Evolutionary conservation across 495 filamentous ascomycete genomes (phyloP), one percentile per base, ranked within the genome.

Genomic region (Ramalina intermedia): DNA sequence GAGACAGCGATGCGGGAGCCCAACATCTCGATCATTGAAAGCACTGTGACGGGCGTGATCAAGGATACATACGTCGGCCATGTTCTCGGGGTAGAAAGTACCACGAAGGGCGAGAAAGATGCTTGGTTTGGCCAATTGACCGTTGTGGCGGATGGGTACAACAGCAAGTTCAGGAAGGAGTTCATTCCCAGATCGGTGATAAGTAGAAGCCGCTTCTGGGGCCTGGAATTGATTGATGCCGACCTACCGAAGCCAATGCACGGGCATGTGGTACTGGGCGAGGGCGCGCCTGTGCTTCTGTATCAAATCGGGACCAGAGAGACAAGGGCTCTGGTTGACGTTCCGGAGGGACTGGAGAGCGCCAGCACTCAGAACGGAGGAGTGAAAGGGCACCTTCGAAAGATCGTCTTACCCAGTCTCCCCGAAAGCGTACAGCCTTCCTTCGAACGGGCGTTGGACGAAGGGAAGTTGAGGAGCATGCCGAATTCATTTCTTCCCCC

Each of bases 301-400:
- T 98, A 98, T 70, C 91, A 96, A 67, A 98, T 98, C 65, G 90
- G 93, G 56, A 84, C 86, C 12, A 87, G 83, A 68, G 91, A 96
- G 64, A 98, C 91, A 4, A 77, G 91, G 41, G 84, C 84, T 17
- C 74, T 98, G 12, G 75, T 96, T 57, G 89, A 96, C 66, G 75
- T 98, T n/a, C 88, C 87, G 16, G 80, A 85, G 44, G 78, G 81
- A 57, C 64, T 81, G 3, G 79, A 87, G n/a, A 74, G 77, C 5
- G 88, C 90, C 0, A 69, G 74, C 0, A 58, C 78, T 9, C 69
- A 75, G 20, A 75, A 73, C 38, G 90, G 93, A 53, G 88, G 88
- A 43, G 82, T 94, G 8, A 85, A 87, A 54, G 78, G 73, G 23
- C 85, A 98, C 61, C 71, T 98, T 45, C 61, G 69, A 35, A 85